Evolutionary conservation across 805 yeast species (phyloP).

Genomic region (Myxozyma udenii): DNA sequence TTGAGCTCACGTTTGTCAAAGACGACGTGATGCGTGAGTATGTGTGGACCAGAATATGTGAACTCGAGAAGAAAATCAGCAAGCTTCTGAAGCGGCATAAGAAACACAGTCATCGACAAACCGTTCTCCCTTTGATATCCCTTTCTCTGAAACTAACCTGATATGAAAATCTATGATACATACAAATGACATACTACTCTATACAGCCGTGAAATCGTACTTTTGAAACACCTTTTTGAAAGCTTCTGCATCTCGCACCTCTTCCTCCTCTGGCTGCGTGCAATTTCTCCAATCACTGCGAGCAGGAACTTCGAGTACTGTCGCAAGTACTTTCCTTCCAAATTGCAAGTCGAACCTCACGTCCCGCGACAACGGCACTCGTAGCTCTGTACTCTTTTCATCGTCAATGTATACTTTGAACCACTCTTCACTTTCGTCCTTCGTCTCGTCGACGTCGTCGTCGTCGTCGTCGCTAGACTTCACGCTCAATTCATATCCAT

Average conservation of each 20-base stretch:
- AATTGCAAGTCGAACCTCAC: constrained; percentile 68
- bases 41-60: constrained; percentile 42
- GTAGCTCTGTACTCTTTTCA: constrained; percentile 6
- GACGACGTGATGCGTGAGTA: constrained; percentile 16
- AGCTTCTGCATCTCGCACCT: constrained; percentile 57
- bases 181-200: not conserved
- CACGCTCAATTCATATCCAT: constrained; percentile 31
- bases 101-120: constrained; percentile 13
- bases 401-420: constrained; percentile 31
- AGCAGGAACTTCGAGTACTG: constrained; percentile 56
- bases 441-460: constrained; percentile 12
- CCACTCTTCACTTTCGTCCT: constrained; percentile 39
- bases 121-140: constrained; percentile 29
- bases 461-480: not conserved
- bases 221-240: constrained; percentile 57
- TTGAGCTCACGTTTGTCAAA: too few relatives aligned
- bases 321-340: constrained; percentile 76
- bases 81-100: constrained; percentile 45
- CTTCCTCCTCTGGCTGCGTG: constrained; percentile 59
- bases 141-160: not conserved
- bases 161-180: not conserved
- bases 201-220: constrained; percentile 49
- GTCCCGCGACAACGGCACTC: constrained; percentile 15
- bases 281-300: constrained; percentile 76
- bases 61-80: constrained; percentile 58